A percentile compares a stretch with the other conserved stretches of the same genome.
phyloP scores from a whole-genome alignment of 495 filamentous ascomycete species.

The Neurospora sublineolata region DNA sequence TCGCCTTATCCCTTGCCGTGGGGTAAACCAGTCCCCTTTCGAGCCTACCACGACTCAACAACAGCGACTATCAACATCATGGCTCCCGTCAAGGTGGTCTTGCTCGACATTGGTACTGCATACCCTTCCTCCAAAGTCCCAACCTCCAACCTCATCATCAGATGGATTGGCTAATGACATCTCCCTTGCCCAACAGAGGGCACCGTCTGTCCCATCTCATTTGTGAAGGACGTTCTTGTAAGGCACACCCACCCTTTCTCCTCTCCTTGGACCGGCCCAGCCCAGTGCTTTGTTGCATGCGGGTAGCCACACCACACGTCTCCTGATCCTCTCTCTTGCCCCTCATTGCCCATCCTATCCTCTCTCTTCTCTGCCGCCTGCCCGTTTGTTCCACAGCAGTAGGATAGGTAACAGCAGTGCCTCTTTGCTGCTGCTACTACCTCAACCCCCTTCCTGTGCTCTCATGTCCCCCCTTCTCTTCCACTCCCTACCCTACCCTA shows the following conservation, averaged over 20 bases:
- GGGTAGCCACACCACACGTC: background rate
- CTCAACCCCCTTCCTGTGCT: background rate
- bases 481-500: background rate
- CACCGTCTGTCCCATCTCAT: conserved; percentile 59
- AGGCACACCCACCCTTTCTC: conserved; percentile 18
- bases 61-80: conserved; percentile 9
- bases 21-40: background rate
- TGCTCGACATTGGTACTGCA: conserved; percentile 40
- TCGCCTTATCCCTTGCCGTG: background rate
- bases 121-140: background rate
- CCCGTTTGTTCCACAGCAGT: background rate
- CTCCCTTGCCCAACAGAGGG: conserved; percentile 41
- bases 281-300: background rate
- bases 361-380: background rate
- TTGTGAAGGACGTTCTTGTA: conserved; percentile 61
- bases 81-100: conserved; percentile 28
- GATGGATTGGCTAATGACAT: conserved; percentile 29
- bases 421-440: conserved; percentile 1
- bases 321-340: background rate
- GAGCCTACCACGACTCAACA: background rate
- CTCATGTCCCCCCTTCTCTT: background rate
- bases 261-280: background rate
- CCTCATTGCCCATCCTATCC: background rate
- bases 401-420: background rate
- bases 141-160: background rate